Base-by-base conservation (phyloP, 306 rosid genomes). In the Oemleria cerasiformis region DNA sequence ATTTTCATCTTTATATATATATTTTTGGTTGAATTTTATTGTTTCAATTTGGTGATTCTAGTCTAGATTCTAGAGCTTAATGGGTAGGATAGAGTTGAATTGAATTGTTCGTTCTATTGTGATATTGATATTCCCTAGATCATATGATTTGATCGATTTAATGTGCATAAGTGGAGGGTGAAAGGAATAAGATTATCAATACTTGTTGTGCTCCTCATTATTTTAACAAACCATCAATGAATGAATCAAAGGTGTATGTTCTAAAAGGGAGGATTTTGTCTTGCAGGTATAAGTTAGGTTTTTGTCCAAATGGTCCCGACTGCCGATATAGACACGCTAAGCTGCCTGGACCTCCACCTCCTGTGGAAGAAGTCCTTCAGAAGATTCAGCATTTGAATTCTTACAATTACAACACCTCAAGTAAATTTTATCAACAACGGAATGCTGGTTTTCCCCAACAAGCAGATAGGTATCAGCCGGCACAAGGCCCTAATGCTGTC, bases 291-390 rank as follows among this genome's bases (percentile, higher is more conserved):
- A 94, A 91, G 88, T 84, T 91, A 69, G 99, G 99, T 45, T 94
- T 94, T 82, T 94, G 99, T 79, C 99, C 99, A 70, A 94, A 94
- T 81, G 99, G 99, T 67, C 83, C 99, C 43, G 99, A 94, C 76
- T 94, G 99, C 79, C 96, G 99, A 58, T 94, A 94, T 75, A 89
- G 99, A 75, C 99, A 94, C 73, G 97, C 96, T 15, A 94, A 91
- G 80, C 63, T 86, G 74, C 87, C 96, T 11, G 99, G 96, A 73
- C 99, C 99, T 82, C 99, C 99, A 36, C 99, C 97, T 59, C 75
- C 99, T 13, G 85, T 89, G 71, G 99, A 91, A 85, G 99, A 94
- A 84, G 90, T 89, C 82, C 99, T 94, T 85, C 97, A 87, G 83
- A 94, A 89, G 92, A 88, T 91, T 77, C 99, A 94, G 81, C 96